Evolutionary conservation across 2,329 filamentous ascomycete species (phyloP), one percentile per base, ranked within the genome.

Genomic region (Monosporascus sp.): DNA sequence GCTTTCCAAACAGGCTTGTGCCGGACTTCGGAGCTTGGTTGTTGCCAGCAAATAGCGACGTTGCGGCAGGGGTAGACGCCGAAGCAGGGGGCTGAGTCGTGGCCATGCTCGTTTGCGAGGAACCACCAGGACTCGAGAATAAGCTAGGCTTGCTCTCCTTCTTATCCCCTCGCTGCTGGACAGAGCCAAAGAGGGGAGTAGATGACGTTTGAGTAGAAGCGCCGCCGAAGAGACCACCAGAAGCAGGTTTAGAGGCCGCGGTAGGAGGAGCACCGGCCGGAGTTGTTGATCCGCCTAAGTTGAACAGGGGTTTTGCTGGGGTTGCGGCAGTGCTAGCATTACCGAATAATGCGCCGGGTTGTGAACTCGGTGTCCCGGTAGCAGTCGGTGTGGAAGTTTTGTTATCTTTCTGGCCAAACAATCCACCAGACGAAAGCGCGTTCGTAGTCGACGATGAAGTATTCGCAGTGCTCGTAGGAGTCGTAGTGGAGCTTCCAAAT

Each of bases 241-340:
- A 56, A 31, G 67, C 56, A 20, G 71, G 64, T 47, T 71, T 69
- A 5, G 64, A 56, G 44, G 60, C 58, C 51, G 70, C 72, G 5
- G 71, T 62, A 1, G 79, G 78, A 52, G 80, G 80, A n/a, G 76
- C 74, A 37, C 80, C 80, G 22, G 80, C 79, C 17, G 80, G 79
- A 37, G 80, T 82, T 2, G 79, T 82, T 19, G 80, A 82, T 51
- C 72, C 43, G 43, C 11, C 70, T 36, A 80, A 61, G n/a, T 64
- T 60, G 52, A 81, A 75, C 51, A 72, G 55, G 17, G 78, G 74
- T 65, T 81, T 82, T n/a, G 73, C 72, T 27, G 75, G 75, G 20
- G 74, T 77, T 20, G 71, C 66, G 24, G 61, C 38, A 49, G 54
- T 59, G n/a, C 58, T 55, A 14, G 59, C 59, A 36, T 61, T 60